Evolutionary conservation across 495 filamentous ascomycete genomes (phyloP).

Genomic region (Neurospora sublineolata): DNA sequence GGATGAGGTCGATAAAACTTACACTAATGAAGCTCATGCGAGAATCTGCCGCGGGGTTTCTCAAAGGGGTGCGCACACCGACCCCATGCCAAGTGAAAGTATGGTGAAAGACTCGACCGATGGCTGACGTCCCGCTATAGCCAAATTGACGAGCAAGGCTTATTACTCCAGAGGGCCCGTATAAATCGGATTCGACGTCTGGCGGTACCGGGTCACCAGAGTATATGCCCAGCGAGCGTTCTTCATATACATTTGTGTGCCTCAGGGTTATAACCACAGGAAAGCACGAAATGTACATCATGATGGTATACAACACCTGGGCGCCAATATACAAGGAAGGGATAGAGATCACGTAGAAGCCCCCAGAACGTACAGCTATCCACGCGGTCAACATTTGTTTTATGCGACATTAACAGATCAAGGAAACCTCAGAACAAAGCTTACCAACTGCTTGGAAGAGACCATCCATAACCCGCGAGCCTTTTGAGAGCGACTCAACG

Average conservation of each 20-base stretch:
- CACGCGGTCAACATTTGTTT: constrained; percentile 1
- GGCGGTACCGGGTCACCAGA: constrained; percentile 27
- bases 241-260: constrained; percentile 54
- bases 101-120: constrained; percentile 19
- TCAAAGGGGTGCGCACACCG: constrained; percentile 15
- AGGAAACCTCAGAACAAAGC: neutral
- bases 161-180: neutral
- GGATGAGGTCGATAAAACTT: neutral
- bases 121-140: constrained; percentile 12
- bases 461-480: constrained; percentile 59
- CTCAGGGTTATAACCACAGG: constrained; percentile 67
- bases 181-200: constrained; percentile 8
- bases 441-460: constrained; percentile 65
- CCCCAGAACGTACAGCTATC: constrained; percentile 63
- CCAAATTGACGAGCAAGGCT: constrained; percentile 9
- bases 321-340: constrained; percentile 57
- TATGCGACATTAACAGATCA: neutral
- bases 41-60: constrained; percentile 15
- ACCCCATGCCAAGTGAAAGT: constrained; percentile 29
- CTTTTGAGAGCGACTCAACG: constrained; percentile 44
- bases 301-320: constrained; percentile 74
- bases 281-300: constrained; percentile 83
- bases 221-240: constrained; percentile 60
- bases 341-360: constrained; percentile 74
- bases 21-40: constrained; percentile 36